Conservation (phyloP, 2,329 filamentous ascomycete species). For the Fusarium praegraminearum region DNA sequence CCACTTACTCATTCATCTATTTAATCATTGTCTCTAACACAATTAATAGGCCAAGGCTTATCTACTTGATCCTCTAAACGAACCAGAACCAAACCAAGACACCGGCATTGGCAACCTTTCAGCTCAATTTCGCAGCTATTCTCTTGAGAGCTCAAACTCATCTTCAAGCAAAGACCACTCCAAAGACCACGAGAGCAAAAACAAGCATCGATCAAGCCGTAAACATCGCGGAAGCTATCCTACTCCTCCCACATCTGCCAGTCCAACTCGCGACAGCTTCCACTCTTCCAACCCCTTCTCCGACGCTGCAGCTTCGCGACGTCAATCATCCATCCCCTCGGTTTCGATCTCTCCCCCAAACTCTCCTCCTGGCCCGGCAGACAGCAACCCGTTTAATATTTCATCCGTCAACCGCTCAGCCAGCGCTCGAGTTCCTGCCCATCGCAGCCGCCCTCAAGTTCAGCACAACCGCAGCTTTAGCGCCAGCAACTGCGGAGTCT, state of each 20-base stretch:
- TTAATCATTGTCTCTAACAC: conserved; percentile 5
- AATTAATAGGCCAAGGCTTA: conserved; percentile 69
- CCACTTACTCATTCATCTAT: conserved; percentile 4
- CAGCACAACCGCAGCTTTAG: conserved; percentile 44
- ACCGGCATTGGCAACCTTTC: conserved; percentile 60
- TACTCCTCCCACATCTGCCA: conserved; percentile 67
- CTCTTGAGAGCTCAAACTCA: conserved; percentile 29
- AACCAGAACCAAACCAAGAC: conserved; percentile 74
- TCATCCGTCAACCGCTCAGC: conserved; percentile 51
- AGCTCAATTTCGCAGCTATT: conserved; percentile 37
- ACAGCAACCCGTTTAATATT: conserved; percentile 41
- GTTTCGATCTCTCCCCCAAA: conserved; percentile 35
- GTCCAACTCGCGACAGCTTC: conserved; percentile 62
- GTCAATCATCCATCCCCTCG: conserved; percentile 27
- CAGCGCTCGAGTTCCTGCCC: conserved; percentile 42
- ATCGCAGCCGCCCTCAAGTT: conserved; percentile 16
- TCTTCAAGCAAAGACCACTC: conserved; percentile 14
- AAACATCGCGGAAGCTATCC: conserved; percentile 47
- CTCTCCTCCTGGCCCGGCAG: conserved; percentile 32
- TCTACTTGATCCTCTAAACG: conserved; percentile 76
- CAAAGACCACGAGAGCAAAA: conserved; percentile 1
- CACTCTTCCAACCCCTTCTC: conserved; percentile 60
- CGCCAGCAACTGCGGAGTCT: conserved; percentile 29
- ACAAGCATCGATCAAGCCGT: conserved; percentile 15
- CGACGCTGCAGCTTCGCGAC: conserved; percentile 31